phyloP scores from a whole-genome alignment of 2,329 filamentous ascomycete genomes.

The Exophiala xenobiotica region DNA sequence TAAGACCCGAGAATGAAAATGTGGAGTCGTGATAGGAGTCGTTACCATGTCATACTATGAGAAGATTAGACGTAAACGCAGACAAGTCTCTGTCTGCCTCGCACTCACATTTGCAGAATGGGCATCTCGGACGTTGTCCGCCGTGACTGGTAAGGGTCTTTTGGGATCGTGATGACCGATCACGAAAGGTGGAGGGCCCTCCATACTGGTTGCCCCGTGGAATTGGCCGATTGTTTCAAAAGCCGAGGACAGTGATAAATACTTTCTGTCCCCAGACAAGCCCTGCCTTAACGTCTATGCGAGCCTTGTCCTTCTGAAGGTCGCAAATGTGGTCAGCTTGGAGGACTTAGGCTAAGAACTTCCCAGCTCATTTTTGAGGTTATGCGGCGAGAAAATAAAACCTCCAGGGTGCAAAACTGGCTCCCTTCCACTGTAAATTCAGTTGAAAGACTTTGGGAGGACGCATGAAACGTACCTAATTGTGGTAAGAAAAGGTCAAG shows the following conservation, averaged over 20 bases:
- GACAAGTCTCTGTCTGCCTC: neutral
- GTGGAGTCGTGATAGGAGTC: constrained; percentile 59
- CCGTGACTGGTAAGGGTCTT: constrained; percentile 49
- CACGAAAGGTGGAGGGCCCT: constrained; percentile 52
- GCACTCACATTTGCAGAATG: constrained; percentile 55
- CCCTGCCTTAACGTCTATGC: too few species aligned
- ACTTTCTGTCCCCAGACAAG: too few species aligned
- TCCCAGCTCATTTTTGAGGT: too few species aligned
- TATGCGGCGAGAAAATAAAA: too few species aligned
- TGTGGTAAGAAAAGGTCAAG: constrained; percentile 3
- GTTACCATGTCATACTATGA: constrained; percentile 66
- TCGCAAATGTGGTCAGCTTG: too few species aligned
- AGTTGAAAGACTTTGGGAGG: neutral
- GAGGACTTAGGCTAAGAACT: too few species aligned
- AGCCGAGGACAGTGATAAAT: too few species aligned
- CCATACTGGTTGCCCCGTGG: constrained; percentile 19
- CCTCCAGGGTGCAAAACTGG: too few species aligned
- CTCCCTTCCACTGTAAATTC: too few species aligned
- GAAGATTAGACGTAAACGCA: constrained; percentile 17
- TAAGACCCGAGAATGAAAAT: constrained; percentile 61
- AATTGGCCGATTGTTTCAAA: neutral
- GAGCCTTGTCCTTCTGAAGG: too few species aligned
- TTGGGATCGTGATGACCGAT: constrained; percentile 63
- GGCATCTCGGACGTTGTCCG: constrained; percentile 53
- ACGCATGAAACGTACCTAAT: neutral